phyloP scores from a whole-genome alignment of 306 rosid species.

The Carpinus viminea region DNA sequence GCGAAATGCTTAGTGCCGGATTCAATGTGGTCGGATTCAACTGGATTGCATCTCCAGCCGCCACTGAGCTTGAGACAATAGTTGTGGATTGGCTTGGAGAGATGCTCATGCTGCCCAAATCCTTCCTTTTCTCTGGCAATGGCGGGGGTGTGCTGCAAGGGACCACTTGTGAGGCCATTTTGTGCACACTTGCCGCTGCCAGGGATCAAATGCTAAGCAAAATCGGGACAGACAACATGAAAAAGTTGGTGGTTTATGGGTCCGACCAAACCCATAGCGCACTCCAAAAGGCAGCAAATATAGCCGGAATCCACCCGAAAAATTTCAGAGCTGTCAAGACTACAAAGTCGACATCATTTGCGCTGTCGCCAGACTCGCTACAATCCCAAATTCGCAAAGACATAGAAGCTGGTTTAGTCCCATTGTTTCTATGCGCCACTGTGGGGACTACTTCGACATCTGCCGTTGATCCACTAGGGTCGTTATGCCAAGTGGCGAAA shows the following conservation, averaged over 20 bases:
- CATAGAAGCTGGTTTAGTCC: conserved; percentile 26
- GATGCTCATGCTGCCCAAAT: conserved; percentile 41
- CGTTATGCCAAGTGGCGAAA: conserved; percentile 29
- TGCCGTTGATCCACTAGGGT: conserved; percentile 36
- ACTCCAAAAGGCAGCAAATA: conserved; percentile 32
- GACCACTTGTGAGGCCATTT: conserved; percentile 46
- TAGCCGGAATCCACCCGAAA: conserved; percentile 29
- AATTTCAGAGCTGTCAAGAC: conserved; percentile 32
- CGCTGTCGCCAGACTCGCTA: conserved; percentile 23
- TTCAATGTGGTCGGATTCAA: conserved; percentile 41
- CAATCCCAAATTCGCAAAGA: conserved; percentile 10
- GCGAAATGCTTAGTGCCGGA: conserved; percentile 43
- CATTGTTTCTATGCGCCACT: conserved; percentile 33
- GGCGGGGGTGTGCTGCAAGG: conserved; percentile 46
- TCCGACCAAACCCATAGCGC: conserved; percentile 48
- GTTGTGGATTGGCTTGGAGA: conserved; percentile 52
- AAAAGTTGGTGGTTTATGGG: conserved; percentile 38
- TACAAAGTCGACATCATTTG: conserved; percentile 14
- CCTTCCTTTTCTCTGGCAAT: conserved; percentile 32
- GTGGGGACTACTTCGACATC: conserved; percentile 45
- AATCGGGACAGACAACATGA: conserved; percentile 24
- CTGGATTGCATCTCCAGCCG: conserved; percentile 50
- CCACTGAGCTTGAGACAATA: conserved; percentile 43
- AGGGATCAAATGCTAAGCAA: conserved; percentile 26
- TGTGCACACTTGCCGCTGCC: conserved; percentile 40